phyloP scores from a whole-genome alignment of 306 rosid species.

The Benincasa hispida region DNA sequence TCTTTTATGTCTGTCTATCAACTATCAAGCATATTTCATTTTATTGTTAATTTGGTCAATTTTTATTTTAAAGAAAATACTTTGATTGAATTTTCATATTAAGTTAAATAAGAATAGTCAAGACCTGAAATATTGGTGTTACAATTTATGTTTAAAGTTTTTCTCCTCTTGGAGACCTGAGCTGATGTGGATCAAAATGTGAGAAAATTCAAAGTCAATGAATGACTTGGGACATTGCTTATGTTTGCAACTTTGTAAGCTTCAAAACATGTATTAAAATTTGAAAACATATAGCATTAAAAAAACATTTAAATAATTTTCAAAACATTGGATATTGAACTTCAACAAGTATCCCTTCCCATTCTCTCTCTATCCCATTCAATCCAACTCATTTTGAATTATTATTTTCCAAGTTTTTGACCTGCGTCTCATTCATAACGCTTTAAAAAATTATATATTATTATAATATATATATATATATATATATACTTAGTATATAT shows the following conservation, averaged over 20 bases:
- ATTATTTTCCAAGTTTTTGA: neutral
- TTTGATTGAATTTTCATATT: neutral
- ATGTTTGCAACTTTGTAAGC: neutral
- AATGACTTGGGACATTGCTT: neutral
- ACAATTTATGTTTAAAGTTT: neutral
- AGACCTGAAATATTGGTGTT: neutral
- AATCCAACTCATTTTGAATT: neutral
- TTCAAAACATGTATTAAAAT: neutral
- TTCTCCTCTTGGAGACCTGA: neutral
- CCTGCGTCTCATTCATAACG: neutral
- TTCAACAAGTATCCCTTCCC: neutral
- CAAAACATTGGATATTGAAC: neutral
- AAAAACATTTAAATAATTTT: neutral
- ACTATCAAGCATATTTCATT: too few species aligned
- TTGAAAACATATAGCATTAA: neutral
- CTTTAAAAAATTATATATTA: too few species aligned
- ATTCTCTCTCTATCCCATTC: neutral
- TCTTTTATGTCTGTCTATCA: too few species aligned
- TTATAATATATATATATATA: too few species aligned
- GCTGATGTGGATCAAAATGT: neutral
- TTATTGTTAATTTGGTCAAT: neutral
- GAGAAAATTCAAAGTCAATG: neutral
- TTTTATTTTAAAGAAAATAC: neutral
- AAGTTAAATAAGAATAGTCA: neutral
- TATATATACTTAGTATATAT: too few species aligned